Percentiles rank a stretch among this genome's conserved stretches.
phyloP scores from a whole-genome alignment of 2,329 filamentous ascomycete species.

The Talaromyces sp. region DNA sequence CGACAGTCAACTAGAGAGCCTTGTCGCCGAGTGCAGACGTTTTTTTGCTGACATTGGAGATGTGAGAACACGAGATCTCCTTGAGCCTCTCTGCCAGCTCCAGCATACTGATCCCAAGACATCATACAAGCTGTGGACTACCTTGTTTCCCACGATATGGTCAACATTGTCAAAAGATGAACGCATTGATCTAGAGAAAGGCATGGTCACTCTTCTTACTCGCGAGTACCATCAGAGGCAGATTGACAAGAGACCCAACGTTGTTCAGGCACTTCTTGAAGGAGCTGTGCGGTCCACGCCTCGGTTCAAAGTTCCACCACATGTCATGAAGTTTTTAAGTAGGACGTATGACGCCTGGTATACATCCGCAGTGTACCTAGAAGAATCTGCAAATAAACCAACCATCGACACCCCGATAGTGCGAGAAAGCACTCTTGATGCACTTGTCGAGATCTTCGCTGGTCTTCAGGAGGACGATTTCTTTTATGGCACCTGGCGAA shows the following conservation, averaged over 20 bases:
- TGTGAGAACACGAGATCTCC: slow-evolving; percentile 79
- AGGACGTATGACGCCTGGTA: slow-evolving; percentile 98
- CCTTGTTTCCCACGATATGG: slow-evolving; percentile 92
- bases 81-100: slow-evolving; percentile 86
- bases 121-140: slow-evolving; percentile 85
- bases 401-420: slow-evolving; percentile 79
- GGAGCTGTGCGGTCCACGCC: slow-evolving; percentile 81
- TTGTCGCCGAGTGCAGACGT: slow-evolving; percentile 74
- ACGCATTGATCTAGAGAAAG: slow-evolving; percentile 82
- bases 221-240: slow-evolving; percentile 95
- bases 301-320: slow-evolving; percentile 86
- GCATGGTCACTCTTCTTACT: slow-evolving; percentile 82
- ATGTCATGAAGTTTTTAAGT: slow-evolving; percentile 92
- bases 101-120: slow-evolving; percentile 83
- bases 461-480: slow-evolving; percentile 91
- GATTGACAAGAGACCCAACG: slow-evolving; percentile 91
- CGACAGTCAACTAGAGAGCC: slow-evolving; percentile 76
- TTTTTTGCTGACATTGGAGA: slow-evolving; percentile 82
- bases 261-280: slow-evolving; percentile 86
- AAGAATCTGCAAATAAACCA: slow-evolving; percentile 81
- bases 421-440: slow-evolving; percentile 91
- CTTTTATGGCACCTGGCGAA: slow-evolving; percentile 95
- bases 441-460: slow-evolving; percentile 88
- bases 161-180: slow-evolving; percentile 83
- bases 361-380: slow-evolving; percentile 83